Evolutionary conservation across 129 eudicot genomes (phyloP), one percentile per base, ranked within the genome.

Genomic region (Mikania micrantha): DNA sequence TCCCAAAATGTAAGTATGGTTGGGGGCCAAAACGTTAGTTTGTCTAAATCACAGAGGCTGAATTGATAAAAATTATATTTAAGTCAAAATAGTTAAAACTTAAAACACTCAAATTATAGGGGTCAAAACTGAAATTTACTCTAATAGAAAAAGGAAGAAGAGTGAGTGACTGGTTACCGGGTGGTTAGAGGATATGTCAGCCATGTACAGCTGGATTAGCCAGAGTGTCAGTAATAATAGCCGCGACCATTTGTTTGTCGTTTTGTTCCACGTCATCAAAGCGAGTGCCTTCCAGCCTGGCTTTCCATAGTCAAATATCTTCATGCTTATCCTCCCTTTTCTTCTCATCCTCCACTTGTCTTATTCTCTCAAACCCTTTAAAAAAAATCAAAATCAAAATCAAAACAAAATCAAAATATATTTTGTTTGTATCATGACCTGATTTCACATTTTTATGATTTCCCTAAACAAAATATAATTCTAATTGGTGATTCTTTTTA

Each of bases 211-310:
- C 60, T 66, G 57, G 71, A 27, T 60, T 17, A 45, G 35, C 54
- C 42, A 27, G 59, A 29, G 59, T 45, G 58, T 62, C 71, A 45
- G 41, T 47, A 65, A 65, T 66, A 66, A 66, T 66, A n/a, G 28
- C 32, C 48, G 60, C 72, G 17, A 67, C 58, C 41, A 39, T 48
- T 0, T 48, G 10, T 67, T 67, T 67, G 72, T 67, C 47, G 72
- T 67, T 67, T 66, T 48, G 12, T 19, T 42, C 72, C 72, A 48
- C 72, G 28, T 48, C 45, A 65, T 25, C 70, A 15, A 65, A 27
- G 7, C 2, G 8, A 42, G 75, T 58, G 75, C 66, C 58, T 15
- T 70, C 75, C 75, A 70, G 75, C 67, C 65, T 70, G 75, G 65
- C 57, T 13, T 48, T 32, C 45, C n/a, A 56, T 54, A 48, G 60